Conservation (phyloP, 495 filamentous ascomycete species). For the Penicillium steckii region DNA sequence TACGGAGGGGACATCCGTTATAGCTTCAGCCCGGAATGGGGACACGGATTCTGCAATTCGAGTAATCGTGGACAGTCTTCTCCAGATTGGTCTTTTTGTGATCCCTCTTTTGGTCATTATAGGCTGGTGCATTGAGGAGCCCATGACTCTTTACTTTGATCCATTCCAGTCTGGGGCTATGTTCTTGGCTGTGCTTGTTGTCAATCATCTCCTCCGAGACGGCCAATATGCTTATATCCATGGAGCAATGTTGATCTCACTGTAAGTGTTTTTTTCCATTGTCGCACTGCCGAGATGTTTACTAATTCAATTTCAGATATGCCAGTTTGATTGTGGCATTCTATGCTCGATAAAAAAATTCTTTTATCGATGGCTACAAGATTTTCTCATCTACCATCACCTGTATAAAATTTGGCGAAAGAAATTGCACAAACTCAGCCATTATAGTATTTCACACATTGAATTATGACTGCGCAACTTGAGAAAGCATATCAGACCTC, state of each 20-base stretch:
- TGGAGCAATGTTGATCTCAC: conserved; percentile 19
- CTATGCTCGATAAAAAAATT: conserved; percentile 6
- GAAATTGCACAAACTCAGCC: no score
- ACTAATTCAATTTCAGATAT: conserved; percentile 3
- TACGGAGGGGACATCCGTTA: conserved; percentile 22
- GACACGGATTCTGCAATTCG: conserved; percentile 28
- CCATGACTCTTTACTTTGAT: conserved; percentile 35
- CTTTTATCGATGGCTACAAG: not conserved
- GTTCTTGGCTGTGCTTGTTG: conserved; percentile 31
- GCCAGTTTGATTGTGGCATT: conserved; percentile 4
- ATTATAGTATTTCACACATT: no score
- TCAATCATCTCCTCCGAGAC: conserved; percentile 51
- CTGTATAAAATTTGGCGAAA: no score
- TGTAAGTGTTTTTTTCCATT: conserved; percentile 16
- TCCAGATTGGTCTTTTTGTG: conserved; percentile 35
- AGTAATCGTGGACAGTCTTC: conserved; percentile 23
- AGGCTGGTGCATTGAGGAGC: conserved; percentile 30
- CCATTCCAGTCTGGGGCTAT: conserved; percentile 34
- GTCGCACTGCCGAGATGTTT: no score
- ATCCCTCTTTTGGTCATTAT: conserved; percentile 38
- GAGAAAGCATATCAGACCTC: no score
- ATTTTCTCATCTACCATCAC: no score
- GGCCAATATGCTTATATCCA: conserved; percentile 64
- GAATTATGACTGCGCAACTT: no score
- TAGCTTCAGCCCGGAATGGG: conserved; percentile 17